These are phyloP conservation scores for Arabis hirsuta DNA, from an alignment of 345 rosid genomes.

Conservation along the genomic window DNA sequence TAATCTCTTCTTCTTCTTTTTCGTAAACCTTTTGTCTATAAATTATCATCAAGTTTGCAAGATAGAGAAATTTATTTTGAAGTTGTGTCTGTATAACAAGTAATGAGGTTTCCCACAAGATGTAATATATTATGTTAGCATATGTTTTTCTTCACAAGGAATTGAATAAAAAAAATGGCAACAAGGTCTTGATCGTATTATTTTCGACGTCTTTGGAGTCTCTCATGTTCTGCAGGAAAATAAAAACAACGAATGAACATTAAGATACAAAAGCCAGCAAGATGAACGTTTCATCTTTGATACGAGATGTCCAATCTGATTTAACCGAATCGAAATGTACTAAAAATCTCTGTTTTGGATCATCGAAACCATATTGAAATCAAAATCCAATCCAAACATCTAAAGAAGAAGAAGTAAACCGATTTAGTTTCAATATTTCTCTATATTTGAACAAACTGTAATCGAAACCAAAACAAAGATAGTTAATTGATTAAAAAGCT, in stretches of 20 bases:
- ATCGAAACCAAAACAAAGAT: background rate
- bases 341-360: background rate
- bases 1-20: conserved; percentile 24
- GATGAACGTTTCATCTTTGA: background rate
- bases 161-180: background rate
- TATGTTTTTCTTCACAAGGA: conserved; percentile 2
- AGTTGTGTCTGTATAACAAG: conserved; percentile 11
- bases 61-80: conserved; percentile 9
- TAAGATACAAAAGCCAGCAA: conserved; percentile 6
- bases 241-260: background rate
- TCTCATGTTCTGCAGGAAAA: conserved; percentile 21
- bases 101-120: conserved; percentile 30
- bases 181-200: background rate
- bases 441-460: background rate
- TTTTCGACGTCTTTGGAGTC: conserved; percentile 14
- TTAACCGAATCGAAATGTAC: background rate
- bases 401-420: background rate
- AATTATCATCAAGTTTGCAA: conserved; percentile 12
- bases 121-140: conserved; percentile 28
- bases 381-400: background rate
- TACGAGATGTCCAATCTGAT: background rate
- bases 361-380: background rate
- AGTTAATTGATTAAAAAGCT: background rate
- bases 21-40: conserved; percentile 7
- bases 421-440: too few relatives aligned